Percentiles rank a stretch among this genome's conserved stretches.
Evolutionary conservation across 257 asterid genomes (phyloP).

Genomic region (Gentiana dahurica): DNA sequence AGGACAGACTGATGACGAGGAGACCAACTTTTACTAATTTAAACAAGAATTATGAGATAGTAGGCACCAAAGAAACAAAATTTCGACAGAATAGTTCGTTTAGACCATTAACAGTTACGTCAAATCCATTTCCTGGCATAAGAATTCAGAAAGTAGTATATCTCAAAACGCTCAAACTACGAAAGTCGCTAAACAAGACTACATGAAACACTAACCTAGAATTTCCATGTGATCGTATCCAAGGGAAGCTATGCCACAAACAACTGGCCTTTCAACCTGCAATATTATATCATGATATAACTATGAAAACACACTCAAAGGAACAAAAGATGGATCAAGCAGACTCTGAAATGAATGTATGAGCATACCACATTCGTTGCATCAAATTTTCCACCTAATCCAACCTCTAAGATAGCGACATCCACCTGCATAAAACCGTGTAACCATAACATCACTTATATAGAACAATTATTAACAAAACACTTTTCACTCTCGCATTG

Average conservation of each 20-base stretch:
- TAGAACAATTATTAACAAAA: no score
- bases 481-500: no score
- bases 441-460: conserved; percentile 1
- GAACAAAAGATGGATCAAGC: conserved; percentile 5
- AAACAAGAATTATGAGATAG: no score
- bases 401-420: conserved; percentile 94
- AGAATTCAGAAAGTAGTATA: conserved; percentile 11
- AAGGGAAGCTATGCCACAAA: conserved; percentile 79
- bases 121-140: neutral
- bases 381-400: conserved; percentile 90
- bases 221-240: conserved; percentile 97
- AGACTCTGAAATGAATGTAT: conserved; percentile 7
- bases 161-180: conserved; percentile 17
- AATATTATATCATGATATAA: conserved; percentile 8
- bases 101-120: no score
- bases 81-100: no score
- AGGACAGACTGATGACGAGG: no score
- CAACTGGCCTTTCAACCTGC: conserved; percentile 76
- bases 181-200: neutral
- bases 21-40: no score
- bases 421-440: conserved; percentile 60
- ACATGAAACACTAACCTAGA: conserved; percentile 76
- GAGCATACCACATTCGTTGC: conserved; percentile 93
- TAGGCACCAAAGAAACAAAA: no score
- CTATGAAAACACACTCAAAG: conserved; percentile 8